Base-by-base conservation (phyloP, 306 rosid species). In the Lathyrus oleraceus region DNA sequence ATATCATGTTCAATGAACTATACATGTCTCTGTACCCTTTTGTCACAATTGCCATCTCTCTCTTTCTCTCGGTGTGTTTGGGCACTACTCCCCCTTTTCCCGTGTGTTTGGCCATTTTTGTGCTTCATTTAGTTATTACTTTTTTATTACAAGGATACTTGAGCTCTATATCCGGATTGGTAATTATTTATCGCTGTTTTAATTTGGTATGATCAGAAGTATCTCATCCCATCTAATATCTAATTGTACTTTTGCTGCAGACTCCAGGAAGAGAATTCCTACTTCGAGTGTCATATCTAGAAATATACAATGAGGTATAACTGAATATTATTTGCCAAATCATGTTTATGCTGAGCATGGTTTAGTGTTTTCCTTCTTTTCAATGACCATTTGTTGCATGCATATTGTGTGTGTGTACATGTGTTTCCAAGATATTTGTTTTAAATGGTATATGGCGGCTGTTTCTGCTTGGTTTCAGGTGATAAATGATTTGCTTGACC, bases 221-320 rank as follows among this genome's bases (percentile, higher is more conserved):
- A 71, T 65, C 21, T n/a, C 57, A 43, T 62, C 72, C 58, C 43
- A 60, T 61, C 27, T 39, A 15, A 15, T 61, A 39, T 58, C 79
- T 77, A 49, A 83, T 49, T 75, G 38, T 38, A 51, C 54, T 67
- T 74, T 71, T 36, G 7, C 75, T 84, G 83, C 90, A 95, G 99
- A 91, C 99, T 68, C 99, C 99, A 45, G 99, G 97, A 79, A 86
- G 97, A 67, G 99, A 95, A 79, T 95, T 95, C 90, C 79, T 95
- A 81, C 95, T 95, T 28, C 93, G 99, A 10, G 97, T 95, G 44
- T 95, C 99, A 43, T 95, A 91, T 79, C 87, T 95, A 69, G 99
- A 95, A 84, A 95, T 95, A 77, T 95, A 95, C 76, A 95, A 95
- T 38, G 99, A 95, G 96, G 99, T 94, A 61, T 75, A 28, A 49